Percentiles rank a stretch among this genome's conserved stretches.
phyloP scores from a whole-genome alignment of 306 rosid genomes.

The Lablab purpureus region DNA sequence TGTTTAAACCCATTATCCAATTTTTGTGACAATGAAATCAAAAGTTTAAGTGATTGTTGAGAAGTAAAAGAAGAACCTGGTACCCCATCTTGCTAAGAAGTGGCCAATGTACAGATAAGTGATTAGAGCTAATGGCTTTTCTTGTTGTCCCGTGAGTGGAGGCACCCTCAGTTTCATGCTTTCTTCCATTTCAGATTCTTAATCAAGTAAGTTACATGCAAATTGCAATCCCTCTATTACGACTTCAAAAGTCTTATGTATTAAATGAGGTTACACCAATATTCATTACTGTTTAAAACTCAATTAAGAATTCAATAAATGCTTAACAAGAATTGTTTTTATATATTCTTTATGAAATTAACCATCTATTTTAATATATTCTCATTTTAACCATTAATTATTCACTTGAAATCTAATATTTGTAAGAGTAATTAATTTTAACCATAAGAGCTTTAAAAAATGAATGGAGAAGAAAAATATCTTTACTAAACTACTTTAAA shows the following conservation, averaged over 20 bases:
- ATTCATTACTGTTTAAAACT: background rate
- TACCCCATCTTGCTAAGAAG: constrained; percentile 84
- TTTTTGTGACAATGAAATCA: background rate
- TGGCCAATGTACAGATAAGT: constrained; percentile 64
- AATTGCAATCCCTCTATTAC: constrained; percentile 11
- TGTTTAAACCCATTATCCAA: constrained; percentile 20
- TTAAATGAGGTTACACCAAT: background rate
- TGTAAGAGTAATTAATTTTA: too few species aligned
- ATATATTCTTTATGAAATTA: too few species aligned
- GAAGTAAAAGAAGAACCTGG: constrained; percentile 60
- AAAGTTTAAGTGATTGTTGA: background rate
- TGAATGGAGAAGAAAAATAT: too few species aligned
- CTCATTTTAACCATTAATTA: too few species aligned
- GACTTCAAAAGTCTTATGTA: background rate
- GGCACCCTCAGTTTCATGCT: constrained; percentile 44
- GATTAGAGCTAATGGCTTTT: constrained; percentile 54
- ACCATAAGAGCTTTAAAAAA: too few species aligned
- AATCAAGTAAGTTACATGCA: constrained; percentile 11
- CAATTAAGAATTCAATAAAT: background rate
- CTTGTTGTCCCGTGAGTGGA: constrained; percentile 34
- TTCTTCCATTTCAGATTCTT: constrained; percentile 49
- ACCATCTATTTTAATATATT: too few species aligned
- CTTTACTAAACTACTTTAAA: too few species aligned
- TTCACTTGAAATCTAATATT: too few species aligned
- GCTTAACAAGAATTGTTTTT: too few species aligned